Conservation (phyloP, 2,329 filamentous ascomycete species). For the Colletotrichum horii region DNA sequence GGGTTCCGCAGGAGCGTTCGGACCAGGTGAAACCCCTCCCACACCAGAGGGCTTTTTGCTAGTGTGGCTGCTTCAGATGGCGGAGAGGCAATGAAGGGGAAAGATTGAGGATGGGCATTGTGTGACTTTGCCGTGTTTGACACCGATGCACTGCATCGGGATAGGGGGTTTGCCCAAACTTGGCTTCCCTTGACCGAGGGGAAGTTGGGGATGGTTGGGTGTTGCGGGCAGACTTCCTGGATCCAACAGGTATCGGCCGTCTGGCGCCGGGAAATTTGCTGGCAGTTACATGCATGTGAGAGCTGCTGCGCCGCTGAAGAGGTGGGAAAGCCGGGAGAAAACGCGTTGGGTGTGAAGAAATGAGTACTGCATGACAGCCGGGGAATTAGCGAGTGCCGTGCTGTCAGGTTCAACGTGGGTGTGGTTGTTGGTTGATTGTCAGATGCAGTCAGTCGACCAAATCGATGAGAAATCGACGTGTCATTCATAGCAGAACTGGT, state of each 20-base stretch:
- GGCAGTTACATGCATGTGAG: neutral
- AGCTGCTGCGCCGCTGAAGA: neutral
- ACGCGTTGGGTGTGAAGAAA: slow-evolving; percentile 1
- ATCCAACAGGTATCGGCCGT: neutral
- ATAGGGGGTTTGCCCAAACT: neutral
- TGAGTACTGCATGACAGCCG: neutral
- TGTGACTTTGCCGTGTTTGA: neutral
- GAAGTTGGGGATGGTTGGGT: neutral
- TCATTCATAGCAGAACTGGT: neutral
- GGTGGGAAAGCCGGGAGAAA: neutral
- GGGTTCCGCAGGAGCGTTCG: neutral
- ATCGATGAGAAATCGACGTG: neutral
- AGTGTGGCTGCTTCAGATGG: neutral
- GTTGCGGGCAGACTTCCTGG: neutral
- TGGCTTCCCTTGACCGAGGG: neutral
- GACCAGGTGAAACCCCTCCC: slow-evolving; percentile 6
- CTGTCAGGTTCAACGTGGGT: neutral
- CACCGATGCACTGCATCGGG: neutral
- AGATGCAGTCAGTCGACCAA: neutral
- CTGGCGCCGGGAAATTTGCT: neutral
- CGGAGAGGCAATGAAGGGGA: neutral
- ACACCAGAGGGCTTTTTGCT: neutral
- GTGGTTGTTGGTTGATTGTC: neutral
- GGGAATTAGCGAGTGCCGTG: slow-evolving; percentile 7
- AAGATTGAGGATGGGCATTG: neutral